These are phyloP conservation scores for Paramyrothecium sp. DNA, from an alignment of 2,329 filamentous ascomycete species.

Conservation along the genomic window DNA sequence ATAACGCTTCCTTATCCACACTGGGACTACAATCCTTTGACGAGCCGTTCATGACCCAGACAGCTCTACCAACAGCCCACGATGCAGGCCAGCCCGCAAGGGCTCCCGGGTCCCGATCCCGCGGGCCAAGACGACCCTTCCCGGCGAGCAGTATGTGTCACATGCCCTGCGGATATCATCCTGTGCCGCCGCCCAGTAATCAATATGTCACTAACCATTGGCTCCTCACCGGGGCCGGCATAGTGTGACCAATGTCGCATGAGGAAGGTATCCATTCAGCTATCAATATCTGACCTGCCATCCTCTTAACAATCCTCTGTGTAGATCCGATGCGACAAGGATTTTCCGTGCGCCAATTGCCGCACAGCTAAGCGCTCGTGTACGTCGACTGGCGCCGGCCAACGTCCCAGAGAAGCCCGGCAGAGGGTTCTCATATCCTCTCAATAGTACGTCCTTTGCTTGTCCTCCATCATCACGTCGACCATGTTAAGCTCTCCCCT, in stretches of 20 bases:
- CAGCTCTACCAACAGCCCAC: too few relatives aligned
- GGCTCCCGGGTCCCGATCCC: too few relatives aligned
- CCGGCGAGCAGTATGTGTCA: conserved; percentile 31
- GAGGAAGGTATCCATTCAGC: conserved; percentile 29
- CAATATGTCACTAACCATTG: not conserved
- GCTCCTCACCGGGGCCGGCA: not conserved
- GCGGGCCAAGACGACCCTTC: too few relatives aligned
- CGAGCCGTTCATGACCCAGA: too few relatives aligned
- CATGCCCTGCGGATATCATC: not conserved
- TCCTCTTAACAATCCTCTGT: not conserved
- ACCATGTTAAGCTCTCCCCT: too few relatives aligned
- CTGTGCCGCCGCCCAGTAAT: too few relatives aligned
- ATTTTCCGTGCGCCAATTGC: conserved; percentile 58
- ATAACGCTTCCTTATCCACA: too few relatives aligned
- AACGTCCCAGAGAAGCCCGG: conserved; percentile 52
- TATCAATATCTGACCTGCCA: too few relatives aligned
- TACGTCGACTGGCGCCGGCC: conserved; percentile 53
- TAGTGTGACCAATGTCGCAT: conserved; percentile 46
- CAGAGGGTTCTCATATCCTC: conserved; percentile 59
- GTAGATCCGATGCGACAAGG: conserved; percentile 59
- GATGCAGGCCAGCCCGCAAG: too few relatives aligned
- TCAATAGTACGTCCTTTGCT: conserved; percentile 59
- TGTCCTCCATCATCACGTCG: too few relatives aligned
- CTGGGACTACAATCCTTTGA: too few relatives aligned
- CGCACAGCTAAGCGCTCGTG: conserved; percentile 51